Evolutionary conservation across 768 basidiomycete species (phyloP), one percentile per base, ranked within the genome.

Genomic region (Lactarius hengduanensis): DNA sequence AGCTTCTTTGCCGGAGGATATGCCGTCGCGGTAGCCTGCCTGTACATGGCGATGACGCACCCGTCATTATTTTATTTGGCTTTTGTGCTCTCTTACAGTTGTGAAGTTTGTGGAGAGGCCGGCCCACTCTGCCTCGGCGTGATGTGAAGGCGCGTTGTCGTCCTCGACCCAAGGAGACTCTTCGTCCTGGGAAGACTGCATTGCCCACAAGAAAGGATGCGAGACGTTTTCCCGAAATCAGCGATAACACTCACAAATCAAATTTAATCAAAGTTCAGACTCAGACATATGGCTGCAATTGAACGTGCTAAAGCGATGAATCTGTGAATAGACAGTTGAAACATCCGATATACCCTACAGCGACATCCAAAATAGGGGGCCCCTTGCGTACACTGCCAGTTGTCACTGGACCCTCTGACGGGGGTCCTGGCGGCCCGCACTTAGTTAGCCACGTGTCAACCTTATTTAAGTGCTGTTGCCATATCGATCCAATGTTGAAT

Each of bases 11-110:
- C 96, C 96, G 5, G 89, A 87, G 0, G 88, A 91, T 71, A 98
- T 96, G 7, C 96, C 96, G 77, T 98, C 96, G n/a, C 96, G 86
- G 73, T 98, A 98, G 2, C 96, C 96, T 18, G 86, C 86, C 96
- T 97, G 71, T 47, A 22, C 13, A 59, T 43, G 30, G 16, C 54
- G 61, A 26, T 26, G 45, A 57, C 10, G 57, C 61, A 4, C 34
- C 45, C 5, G 11, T 56, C 16, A 15, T 34, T n/a, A 15, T 15
- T 30, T 28, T 47, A 50, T 50, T 13, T 32, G 8, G 32, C 13
- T 10, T 50, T 9, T 45, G 20, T 2, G 22, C 11, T 50, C 47
- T 10, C 47, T 50, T 50, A 50, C 47, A 22, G 47, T 91, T 22
- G 86, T 88, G 74, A 91, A 92, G 41, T 86, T 84, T 1, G 81